These are phyloP conservation scores for Paramecium sonneborni DNA, from an alignment of 73 alveolate genomes.

Conservation along the genomic window DNA sequence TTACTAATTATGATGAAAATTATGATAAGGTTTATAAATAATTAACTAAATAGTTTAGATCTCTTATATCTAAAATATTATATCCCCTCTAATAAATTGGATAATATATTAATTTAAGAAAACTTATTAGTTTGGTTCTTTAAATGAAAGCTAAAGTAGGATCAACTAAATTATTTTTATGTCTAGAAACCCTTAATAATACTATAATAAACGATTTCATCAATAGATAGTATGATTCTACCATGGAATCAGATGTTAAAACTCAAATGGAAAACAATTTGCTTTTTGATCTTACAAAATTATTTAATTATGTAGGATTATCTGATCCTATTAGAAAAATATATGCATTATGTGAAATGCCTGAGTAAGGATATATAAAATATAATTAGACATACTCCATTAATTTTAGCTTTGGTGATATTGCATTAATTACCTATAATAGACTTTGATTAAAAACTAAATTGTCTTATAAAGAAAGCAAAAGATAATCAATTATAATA, in stretches of 20 bases:
- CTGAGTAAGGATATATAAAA: not conserved
- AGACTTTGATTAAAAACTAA: conserved; percentile 40
- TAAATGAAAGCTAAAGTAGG: conserved; percentile 65
- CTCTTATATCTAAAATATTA: not conserved
- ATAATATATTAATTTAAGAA: conserved; percentile 44
- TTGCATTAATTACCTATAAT: not conserved
- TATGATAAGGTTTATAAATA: conserved; percentile 32
- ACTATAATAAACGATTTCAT: conserved; percentile 49
- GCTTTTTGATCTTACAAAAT: conserved; percentile 46
- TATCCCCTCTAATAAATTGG: conserved; percentile 52
- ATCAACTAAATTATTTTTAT: conserved; percentile 43
- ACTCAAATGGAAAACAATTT: conserved; percentile 55
- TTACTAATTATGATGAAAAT: conserved; percentile 34
- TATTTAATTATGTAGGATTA: conserved; percentile 56
- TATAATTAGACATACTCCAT: conserved; percentile 2
- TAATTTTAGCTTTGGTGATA: conserved; percentile 21
- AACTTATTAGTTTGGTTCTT: conserved; percentile 26
- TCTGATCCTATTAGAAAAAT: conserved; percentile 58
- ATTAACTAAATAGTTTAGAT: not conserved
- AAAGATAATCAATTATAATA: not conserved
- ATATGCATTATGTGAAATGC: conserved; percentile 11
- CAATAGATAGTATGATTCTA: conserved; percentile 47
- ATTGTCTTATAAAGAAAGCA: not conserved
- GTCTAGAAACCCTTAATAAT: conserved; percentile 54
- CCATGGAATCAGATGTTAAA: conserved; percentile 37